phyloP scores from a whole-genome alignment of 225 moss, liverwort and hornwort species.

The Pleurozium schreberi region DNA sequence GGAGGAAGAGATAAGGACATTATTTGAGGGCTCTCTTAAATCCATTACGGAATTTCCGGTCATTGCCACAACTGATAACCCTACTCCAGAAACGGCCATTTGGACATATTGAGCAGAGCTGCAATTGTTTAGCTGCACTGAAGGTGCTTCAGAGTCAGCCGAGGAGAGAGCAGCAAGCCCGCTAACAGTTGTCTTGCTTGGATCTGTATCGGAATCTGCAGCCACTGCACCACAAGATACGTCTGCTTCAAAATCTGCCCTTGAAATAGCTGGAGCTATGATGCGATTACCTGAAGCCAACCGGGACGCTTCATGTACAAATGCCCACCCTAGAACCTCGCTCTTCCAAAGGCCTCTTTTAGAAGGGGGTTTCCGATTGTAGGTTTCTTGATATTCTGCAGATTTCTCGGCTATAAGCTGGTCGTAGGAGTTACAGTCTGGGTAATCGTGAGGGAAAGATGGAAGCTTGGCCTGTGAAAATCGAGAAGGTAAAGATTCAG shows the following conservation, averaged over 20 bases:
- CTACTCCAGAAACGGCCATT: background rate
- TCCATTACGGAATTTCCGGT: background rate
- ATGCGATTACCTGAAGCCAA: background rate
- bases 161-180: background rate
- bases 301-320: background rate
- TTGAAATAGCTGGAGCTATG: background rate
- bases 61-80: background rate
- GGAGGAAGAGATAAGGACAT: background rate
- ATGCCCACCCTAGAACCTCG: slow-evolving; percentile 15
- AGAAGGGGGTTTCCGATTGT: slow-evolving; percentile 46
- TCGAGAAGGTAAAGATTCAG: background rate
- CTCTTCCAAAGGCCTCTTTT: slow-evolving; percentile 43
- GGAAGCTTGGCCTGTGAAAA: slow-evolving; percentile 66
- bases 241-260: background rate
- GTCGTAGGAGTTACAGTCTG: slow-evolving; percentile 67
- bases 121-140: background rate
- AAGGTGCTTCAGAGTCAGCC: background rate
- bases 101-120: background rate
- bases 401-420: slow-evolving; percentile 30
- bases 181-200: background rate
- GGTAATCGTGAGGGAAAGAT: slow-evolving; percentile 80
- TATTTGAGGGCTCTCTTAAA: background rate
- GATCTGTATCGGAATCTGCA: background rate
- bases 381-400: slow-evolving; percentile 25
- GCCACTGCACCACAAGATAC: background rate